Evolutionary conservation across 2,329 filamentous ascomycete species (phyloP), one percentile per base, ranked within the genome.

Genomic region (Xylaria digitata): DNA sequence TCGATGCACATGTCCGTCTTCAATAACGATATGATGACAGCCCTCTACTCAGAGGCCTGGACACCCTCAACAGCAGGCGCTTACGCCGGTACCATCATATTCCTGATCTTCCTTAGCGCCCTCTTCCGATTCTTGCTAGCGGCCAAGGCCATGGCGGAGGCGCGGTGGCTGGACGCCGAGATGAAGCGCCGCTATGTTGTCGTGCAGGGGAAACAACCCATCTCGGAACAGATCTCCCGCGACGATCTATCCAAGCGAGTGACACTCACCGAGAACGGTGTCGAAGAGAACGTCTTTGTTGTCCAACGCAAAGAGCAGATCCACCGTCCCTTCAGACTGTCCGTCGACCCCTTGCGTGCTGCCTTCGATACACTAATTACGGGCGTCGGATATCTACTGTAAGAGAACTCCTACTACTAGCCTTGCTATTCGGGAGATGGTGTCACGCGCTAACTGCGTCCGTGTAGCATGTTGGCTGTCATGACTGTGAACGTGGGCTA

Each of bases 81-180:
- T 66, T 98, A 97, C 80, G 93, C 93, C 1, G 95, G 89, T 63
- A 97, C 93, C 32, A 97, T 95, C 83, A 92, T 97, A 78, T 97
- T 97, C 81, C 86, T 97, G 66, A 89, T 97, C 77, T 73, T 91
- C 50, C 89, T 98, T 58, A 90, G 89, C 67, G 83, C 90, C 67
- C 75, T 91, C 63, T 89, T 90, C 75, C 91, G 94, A 59, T 81
- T 84, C 21, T 83, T 97, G 17, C 82, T 95, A 57, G 94, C 94
- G 2, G 83, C 80, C 73, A 93, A 93, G 77, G 87, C 81, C 81
- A 88, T 82, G 79, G 86, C 81, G 78, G 87, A 86, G 79, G 76
- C 82, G 71, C 81, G 83, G 50, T 96, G 93, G 90, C 80, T 91
- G 53, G 89, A 92, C 77, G 81, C 81, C 34, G 92, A 94, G 73